Base-by-base conservation (phyloP, 306 rosid species). In the Corylus americana region DNA sequence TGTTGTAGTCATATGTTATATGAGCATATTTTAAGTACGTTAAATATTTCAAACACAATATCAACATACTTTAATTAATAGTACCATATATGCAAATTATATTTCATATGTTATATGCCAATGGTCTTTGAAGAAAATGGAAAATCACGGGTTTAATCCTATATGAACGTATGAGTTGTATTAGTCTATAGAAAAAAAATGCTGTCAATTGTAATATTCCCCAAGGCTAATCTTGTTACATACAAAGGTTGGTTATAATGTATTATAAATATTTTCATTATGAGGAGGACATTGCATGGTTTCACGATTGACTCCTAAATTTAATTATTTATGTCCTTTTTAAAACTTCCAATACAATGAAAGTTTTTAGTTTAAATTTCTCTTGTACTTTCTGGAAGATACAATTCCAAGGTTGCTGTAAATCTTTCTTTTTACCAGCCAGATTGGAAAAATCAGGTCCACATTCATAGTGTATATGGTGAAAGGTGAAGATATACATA, bases 401-500 rank as follows among this genome's bases (percentile, higher is more conserved):
- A 49, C 53, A 12, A 17, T 25, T 25, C 64, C 64, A 58, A 8
- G 37, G 31, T 8, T 59, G 66, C 31, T 1, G 35, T 25, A 59
- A 59, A 59, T 22, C 66, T 20, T 59, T 16, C 14, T 22, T 35
- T 20, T 59, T 59, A 59, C 61, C 50, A 14, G 22, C 78, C 8
- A 44, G n/a, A 64, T 55, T 45, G 75, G 51, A 48, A 74, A 20
- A 55, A 39, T 44, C 55, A 69, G 20, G 74, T 27, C 57, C 35
- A 8, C 29, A 29, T 8, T 31, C 76, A 29, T 63, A 81, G 75
- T 54, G 37, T 20, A 69, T 63, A 55, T 80, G 39, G 71, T 83
- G 42, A 74, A 62, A 45, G 48, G 62, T 70, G 37, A 69, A 74
- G 64, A 79, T 73, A 70, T 74, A 70, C 69, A 66, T 91, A 90